phyloP scores from a whole-genome alignment of 2,329 filamentous ascomycete species.

The Pyrenophora seminiperda region DNA sequence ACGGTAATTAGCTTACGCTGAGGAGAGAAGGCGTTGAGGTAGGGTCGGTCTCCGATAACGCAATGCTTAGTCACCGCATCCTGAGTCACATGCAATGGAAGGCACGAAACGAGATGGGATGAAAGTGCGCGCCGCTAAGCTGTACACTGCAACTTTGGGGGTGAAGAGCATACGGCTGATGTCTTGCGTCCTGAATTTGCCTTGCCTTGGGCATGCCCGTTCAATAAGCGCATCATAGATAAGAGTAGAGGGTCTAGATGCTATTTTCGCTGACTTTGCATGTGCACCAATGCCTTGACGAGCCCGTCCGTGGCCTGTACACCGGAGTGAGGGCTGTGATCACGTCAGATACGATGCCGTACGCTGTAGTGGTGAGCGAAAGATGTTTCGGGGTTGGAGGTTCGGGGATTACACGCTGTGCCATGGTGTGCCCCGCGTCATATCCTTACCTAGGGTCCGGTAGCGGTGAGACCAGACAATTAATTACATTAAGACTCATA shows the following conservation, averaged over 20 bases:
- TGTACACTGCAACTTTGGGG: not conserved
- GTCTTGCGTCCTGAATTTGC: not conserved
- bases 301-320: no score
- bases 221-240: no score
- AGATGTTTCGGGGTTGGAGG: not conserved
- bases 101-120: not conserved
- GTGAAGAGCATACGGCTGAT: no score
- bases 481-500: not conserved
- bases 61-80: not conserved
- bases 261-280: no score
- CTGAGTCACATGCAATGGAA: not conserved
- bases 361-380: not conserved
- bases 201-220: not conserved
- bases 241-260: no score
- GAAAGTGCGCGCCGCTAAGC: not conserved
- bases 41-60: not conserved
- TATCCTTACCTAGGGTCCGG: conserved; percentile 19
- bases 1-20: not conserved
- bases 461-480: conserved; percentile 14
- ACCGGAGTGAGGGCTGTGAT: not conserved
- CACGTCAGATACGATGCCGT: not conserved
- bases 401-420: conserved; percentile 9
- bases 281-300: no score
- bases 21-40: not conserved
- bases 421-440: conserved; percentile 17